Evolutionary conservation across 1,139 yeast species (phyloP), one percentile per base, ranked within the genome.

Genomic region (Taphrina betulina): DNA sequence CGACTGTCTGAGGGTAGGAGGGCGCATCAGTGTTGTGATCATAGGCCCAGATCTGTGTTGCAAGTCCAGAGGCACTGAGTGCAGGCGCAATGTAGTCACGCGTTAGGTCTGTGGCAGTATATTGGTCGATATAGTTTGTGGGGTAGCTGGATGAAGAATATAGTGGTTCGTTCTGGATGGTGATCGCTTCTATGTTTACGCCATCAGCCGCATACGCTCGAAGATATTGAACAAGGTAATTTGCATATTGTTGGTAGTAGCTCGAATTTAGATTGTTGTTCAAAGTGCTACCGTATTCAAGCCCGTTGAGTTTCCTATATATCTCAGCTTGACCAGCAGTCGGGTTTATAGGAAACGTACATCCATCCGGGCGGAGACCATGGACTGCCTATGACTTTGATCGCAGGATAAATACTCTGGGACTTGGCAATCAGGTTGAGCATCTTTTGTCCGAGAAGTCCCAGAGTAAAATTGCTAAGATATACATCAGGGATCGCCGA

Each of bases 11-110:
- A n/a, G n/a, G n/a, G n/a, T n/a, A n/a, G n/a, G n/a, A n/a, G n/a
- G n/a, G n/a, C n/a, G n/a, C n/a, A n/a, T n/a, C 42, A 2, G 42
- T 38, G 17, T 38, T 38, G 29, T 38, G 42, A 14, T 38, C 42
- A 14, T 38, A 38, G 14, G 24, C 42, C 42, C 22, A 22, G 17
- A 38, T 17, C 16, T 38, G 22, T 8, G 42, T 38, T 16, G 12
- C 14, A 19, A 38, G 42, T 3, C 19, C 19, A 19, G 22, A 22
- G 12, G 22, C 17, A 8, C 29, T 38, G 3, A 38, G 42, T 19
- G 12, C 17, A 3, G 12, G 22, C 16, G 42, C 42, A 28, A 38
- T 38, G n/a, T n/a, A n/a, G n/a, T n/a, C n/a, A n/a, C n/a, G n/a
- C n/a, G n/a, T n/a, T 28, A 38, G 8, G 2, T 28, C 29, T 2